Base-by-base conservation (phyloP, 169 alveolate species). In the Fabrea salina region DNA sequence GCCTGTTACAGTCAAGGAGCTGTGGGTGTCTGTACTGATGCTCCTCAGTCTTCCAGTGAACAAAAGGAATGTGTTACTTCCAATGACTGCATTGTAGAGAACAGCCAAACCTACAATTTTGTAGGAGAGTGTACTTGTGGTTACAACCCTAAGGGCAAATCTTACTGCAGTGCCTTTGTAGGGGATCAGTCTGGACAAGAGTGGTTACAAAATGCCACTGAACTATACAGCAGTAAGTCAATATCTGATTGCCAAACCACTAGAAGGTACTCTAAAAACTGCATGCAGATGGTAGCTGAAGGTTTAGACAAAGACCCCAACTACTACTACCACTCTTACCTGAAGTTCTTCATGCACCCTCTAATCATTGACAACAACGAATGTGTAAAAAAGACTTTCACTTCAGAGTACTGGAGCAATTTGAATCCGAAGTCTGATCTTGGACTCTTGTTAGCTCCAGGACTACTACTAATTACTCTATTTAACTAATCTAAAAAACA, bases 101-200 rank as follows among this genome's bases (percentile, higher is more conserved):
- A 70, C 32, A 25, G 54, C 4, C 8, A 16, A 5, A n/a, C 16
- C 16, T 56, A 64, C 30, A 37, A 25, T 1, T 64, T 64, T 56
- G 25, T 16, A 6, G 79, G 79, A 33, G 30, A 40, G 2, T 70
- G 79, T 22, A 47, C 66, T 5, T 70, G 79, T 49, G 79, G 79
- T 27, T 50, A 25, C 6, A 70, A 70, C 43, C 22, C 43, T 13
- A 44, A 19, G 25, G 79, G 79, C 16, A 49, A 41, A 6, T 47
- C 67, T 44, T 70, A 70, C 5, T 70, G 79, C 35, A 16, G 54
- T 13, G 51, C 44, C n/a, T 37, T 22, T 5, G n/a, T 27, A 19
- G 79, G 79, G 16, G 79, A 70, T 44, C 49, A 22, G 7, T 66
- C 79, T n/a, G 75, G 75, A 64, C 30, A 22, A 16, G 54, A 51